Evolutionary conservation across 495 filamentous ascomycete genomes (phyloP).

Genomic region (Aspergillus affinis): DNA sequence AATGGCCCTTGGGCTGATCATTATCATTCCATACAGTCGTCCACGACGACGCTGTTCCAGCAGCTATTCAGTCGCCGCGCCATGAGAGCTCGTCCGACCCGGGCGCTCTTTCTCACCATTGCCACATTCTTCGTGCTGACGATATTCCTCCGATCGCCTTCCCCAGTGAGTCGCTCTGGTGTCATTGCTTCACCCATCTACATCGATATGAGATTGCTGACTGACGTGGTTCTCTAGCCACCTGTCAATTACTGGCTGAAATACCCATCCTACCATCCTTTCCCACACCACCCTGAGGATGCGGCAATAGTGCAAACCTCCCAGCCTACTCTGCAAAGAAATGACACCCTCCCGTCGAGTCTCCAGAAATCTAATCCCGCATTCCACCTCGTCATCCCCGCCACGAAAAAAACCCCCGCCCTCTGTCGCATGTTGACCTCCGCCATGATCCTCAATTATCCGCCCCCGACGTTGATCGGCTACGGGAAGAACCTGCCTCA

Average conservation of each 20-base stretch:
- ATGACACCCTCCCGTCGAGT: constrained; percentile 33
- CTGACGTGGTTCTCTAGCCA: constrained; percentile 17
- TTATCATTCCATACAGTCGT: constrained; percentile 26
- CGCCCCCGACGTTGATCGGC: constrained; percentile 56
- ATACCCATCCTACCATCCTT: constrained; percentile 39
- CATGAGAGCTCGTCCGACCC: constrained; percentile 32
- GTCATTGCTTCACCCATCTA: not conserved
- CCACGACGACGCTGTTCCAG: constrained; percentile 25
- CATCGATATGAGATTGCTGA: not conserved
- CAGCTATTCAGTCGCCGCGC: constrained; percentile 29
- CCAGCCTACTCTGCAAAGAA: constrained; percentile 19
- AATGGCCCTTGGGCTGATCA: constrained; percentile 30
- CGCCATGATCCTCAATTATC: constrained; percentile 61
- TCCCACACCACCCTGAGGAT: constrained; percentile 37
- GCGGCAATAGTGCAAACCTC: constrained; percentile 30
- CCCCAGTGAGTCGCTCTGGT: constrained; percentile 13
- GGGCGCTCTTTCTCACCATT: constrained; percentile 24
- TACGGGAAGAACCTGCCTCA: constrained; percentile 35
- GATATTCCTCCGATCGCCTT: constrained; percentile 25
- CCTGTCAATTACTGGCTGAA: constrained; percentile 34
- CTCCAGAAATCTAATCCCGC: constrained; percentile 48
- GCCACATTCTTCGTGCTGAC: constrained; percentile 27
- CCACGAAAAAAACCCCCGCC: constrained; percentile 45
- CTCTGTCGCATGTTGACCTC: constrained; percentile 62
- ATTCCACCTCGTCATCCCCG: constrained; percentile 63